phyloP scores from a whole-genome alignment of 192 early-diverging fungal species.

The Podila clonocystis region DNA sequence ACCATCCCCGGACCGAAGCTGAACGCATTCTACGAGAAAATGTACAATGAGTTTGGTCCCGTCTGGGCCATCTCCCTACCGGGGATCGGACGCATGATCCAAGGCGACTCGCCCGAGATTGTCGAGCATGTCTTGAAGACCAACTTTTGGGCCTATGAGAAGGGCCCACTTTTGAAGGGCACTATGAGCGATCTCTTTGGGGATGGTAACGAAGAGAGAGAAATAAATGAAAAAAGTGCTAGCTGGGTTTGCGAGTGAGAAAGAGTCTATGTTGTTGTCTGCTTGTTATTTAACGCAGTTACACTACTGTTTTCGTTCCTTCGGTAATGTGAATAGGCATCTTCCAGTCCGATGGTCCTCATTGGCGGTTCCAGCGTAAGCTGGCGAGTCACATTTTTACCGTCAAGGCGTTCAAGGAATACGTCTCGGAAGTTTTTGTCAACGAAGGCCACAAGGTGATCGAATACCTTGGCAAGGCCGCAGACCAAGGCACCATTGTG shows the following conservation, averaged over 20 bases:
- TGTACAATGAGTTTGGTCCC: conserved; percentile 14
- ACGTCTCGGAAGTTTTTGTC: conserved; percentile 26
- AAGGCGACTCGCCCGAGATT: conserved; percentile 13
- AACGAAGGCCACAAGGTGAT: conserved; percentile 14
- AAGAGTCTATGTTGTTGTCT: too few species aligned
- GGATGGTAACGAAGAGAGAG: background rate
- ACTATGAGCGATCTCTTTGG: conserved; percentile 19
- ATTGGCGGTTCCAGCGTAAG: conserved; percentile 35
- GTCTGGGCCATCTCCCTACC: conserved; percentile 25
- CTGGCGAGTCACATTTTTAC: conserved; percentile 24
- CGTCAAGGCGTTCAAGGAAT: conserved; percentile 32
- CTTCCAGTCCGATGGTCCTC: conserved; percentile 9
- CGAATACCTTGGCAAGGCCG: conserved; percentile 18
- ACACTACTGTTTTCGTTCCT: background rate
- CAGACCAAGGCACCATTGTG: conserved; percentile 27
- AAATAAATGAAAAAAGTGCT: too few species aligned
- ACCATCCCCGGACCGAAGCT: conserved; percentile 14
- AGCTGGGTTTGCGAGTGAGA: too few species aligned
- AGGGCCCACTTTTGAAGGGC: conserved; percentile 1
- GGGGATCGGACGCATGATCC: conserved; percentile 16
- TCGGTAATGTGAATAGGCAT: background rate
- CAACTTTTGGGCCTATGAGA: conserved; percentile 39
- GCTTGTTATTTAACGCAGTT: too few species aligned
- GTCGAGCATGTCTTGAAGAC: conserved; percentile 27
- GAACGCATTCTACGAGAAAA: conserved; percentile 15